Conservation (phyloP, 108 stramenopile species). For the Fragilaria radians region DNA sequence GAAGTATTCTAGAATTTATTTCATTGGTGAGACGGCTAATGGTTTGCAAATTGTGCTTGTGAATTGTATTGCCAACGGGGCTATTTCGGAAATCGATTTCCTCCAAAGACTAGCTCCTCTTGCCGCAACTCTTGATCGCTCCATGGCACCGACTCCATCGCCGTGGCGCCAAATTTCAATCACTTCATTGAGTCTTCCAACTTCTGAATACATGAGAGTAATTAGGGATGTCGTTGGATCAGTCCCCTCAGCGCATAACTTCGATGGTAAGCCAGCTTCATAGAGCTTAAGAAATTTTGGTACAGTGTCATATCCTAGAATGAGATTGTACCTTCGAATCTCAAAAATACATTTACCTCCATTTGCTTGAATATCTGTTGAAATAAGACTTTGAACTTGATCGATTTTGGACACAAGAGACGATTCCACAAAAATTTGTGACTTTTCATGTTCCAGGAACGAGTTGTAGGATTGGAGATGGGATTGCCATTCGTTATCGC, state of each 20-base stretch:
- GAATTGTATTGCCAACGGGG: constrained; percentile 48
- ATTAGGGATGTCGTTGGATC: constrained; percentile 51
- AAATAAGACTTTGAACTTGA: constrained; percentile 20
- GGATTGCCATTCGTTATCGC: constrained; percentile 25
- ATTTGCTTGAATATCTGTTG: constrained; percentile 5
- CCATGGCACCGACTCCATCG: constrained; percentile 49
- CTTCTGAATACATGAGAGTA: constrained; percentile 49
- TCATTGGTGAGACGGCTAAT: constrained; percentile 29
- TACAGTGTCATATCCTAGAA: constrained; percentile 65
- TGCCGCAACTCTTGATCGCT: constrained; percentile 43
- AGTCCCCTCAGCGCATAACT: constrained; percentile 38
- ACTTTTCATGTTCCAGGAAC: constrained; percentile 30
- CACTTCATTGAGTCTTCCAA: constrained; percentile 59
- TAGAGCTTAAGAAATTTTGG: constrained; percentile 54
- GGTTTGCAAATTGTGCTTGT: constrained; percentile 49
- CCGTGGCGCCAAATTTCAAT: constrained; percentile 77
- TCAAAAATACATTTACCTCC: constrained; percentile 31
- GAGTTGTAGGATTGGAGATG: constrained; percentile 21
- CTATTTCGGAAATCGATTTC: constrained; percentile 49
- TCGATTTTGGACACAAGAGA: constrained; percentile 27
- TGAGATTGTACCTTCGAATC: constrained; percentile 56
- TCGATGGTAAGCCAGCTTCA: constrained; percentile 52
- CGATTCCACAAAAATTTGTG: constrained; percentile 53
- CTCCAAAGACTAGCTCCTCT: constrained; percentile 49
- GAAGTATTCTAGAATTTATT: not conserved